Conservation (phyloP, 371 early-diverging fungal genomes). For the Caulochytrium protostelioides region DNA sequence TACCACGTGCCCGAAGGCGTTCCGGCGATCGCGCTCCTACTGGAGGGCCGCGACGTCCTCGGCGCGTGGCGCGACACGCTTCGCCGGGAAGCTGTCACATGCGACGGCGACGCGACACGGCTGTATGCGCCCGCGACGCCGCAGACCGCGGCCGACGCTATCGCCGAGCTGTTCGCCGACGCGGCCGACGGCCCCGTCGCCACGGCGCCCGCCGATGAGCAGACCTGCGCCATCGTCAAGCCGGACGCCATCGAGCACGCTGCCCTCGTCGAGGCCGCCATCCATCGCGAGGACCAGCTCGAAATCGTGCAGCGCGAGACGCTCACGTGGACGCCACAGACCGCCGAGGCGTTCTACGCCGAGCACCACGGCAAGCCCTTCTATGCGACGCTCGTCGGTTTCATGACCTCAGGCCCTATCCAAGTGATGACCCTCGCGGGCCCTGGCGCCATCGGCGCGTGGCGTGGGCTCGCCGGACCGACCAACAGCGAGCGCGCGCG, state of each 20-base stretch:
- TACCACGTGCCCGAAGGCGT: too few species aligned
- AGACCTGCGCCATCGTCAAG: conserved; percentile 20
- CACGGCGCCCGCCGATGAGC: too few species aligned
- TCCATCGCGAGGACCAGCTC: conserved; percentile 21
- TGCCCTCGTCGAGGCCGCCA: conserved; percentile 17
- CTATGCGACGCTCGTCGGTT: conserved; percentile 23
- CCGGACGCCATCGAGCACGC: conserved; percentile 17
- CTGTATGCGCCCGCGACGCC: too few species aligned
- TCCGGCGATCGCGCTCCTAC: too few species aligned
- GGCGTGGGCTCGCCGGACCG: conserved; percentile 52
- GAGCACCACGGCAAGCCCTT: conserved; percentile 37
- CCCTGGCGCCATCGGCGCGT: conserved; percentile 34
- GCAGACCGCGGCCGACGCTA: too few species aligned
- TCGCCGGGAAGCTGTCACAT: too few species aligned
- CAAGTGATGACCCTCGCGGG: conserved; percentile 46
- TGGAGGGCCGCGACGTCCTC: too few species aligned
- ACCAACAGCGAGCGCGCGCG: conserved; percentile 47
- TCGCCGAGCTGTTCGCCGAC: too few species aligned
- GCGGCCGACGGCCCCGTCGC: too few species aligned
- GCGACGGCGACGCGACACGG: too few species aligned
- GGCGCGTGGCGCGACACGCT: too few species aligned
- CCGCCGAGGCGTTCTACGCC: conserved; percentile 28
- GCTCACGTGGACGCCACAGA: conserved; percentile 14
- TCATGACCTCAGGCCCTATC: conserved; percentile 38
- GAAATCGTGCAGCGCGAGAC: conserved; percentile 21